Base-by-base conservation (phyloP, 1,284 basidiomycete genomes). In the Earliella scabrosa region DNA sequence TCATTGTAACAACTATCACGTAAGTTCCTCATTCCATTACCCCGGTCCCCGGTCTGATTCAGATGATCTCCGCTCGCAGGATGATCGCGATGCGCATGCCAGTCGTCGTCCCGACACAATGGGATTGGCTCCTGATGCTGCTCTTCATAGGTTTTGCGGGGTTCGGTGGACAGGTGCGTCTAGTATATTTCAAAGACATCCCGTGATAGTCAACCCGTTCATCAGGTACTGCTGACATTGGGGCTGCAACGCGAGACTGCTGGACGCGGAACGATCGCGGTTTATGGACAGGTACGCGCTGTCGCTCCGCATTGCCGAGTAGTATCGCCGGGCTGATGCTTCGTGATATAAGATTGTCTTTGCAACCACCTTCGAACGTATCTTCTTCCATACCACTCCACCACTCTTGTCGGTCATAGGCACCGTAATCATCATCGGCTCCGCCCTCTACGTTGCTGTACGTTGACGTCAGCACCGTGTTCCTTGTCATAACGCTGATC, bases 161-260 rank as follows among this genome's bases (percentile, higher is more conserved):
- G 2, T 87, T 89, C 61, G 60, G 75, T n/a, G 84, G 79, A 0
- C 86, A 88, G 70, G 80, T 82, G 21, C 11, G 60, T 27, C 16
- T 5, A n/a, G 16, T 4, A 7, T 2, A 13, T n/a, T n/a, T 43
- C 5, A 1, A 8, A 2, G 16, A 8, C n/a, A n/a, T 35, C 48
- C 27, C 18, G 16, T 43, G 14, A 3, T 56, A n/a, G n/a, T n/a
- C n/a, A n/a, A n/a, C n/a, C n/a, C n/a, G n/a, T n/a, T 27, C 20
- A 10, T 1, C 39, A 85, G 80, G 66, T 80, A 3, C 73, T 87
- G 4, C 66, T 88, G 32, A 85, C 85, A 0, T 78, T 86, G 75
- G 87, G 87, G 0, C 72, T 89, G 16, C 86, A 87, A 66, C 77
- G 82, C 14, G 87, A 89, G 67, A 82, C 83, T 0, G 86, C 83